Base-by-base conservation (phyloP, 805 yeast species). In the Pichia thaimueangensis region DNA sequence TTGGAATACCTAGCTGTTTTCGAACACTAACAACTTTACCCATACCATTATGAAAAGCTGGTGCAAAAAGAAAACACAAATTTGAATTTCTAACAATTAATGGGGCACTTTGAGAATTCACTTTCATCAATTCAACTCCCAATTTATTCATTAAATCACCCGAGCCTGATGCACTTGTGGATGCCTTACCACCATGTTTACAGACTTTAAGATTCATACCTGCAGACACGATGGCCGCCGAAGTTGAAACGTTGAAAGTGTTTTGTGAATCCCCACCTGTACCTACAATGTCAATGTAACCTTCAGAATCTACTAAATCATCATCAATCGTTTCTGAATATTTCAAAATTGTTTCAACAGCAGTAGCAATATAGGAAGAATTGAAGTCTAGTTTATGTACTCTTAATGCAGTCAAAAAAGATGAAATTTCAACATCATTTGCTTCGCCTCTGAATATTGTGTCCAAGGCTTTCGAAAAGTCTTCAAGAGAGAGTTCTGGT, bases 231-330 rank as follows among this genome's bases (percentile, higher is more conserved):
- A 93, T 87, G 1, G 97, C 97, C 1, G 96, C 71, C 3, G 97
- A 86, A 0, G 98, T 93, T 13, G 95, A 83, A 2, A 93, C 98
- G 54, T 93, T 93, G 67, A 93, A 93, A 0, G 99, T 93, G 59
- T 93, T 83, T 58, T 93, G 96, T 2, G 96, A 96, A 59, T 93
- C 99, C 13, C 99, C 99, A 22, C 99, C 99, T 0, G 99, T 93
- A 2, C 99, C 99, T 6, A 93, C 99, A 24, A 93, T 86, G 60
- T 93, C 99, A 6, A 82, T 70, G 51, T 74, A 82, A 0, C 83
- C 83, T 1, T 60, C 62, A 1, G 64, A 53, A 30, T 73, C 74
- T 12, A 75, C 73, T 1, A 56, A 51, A 7, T 63, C 54, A 2
- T 70, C 59, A 9, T 71, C 65, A n/a, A 86, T 74, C 10, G 68